Conservation (phyloP, 2,329 filamentous ascomycete species). For the Colletotrichum sp. region DNA sequence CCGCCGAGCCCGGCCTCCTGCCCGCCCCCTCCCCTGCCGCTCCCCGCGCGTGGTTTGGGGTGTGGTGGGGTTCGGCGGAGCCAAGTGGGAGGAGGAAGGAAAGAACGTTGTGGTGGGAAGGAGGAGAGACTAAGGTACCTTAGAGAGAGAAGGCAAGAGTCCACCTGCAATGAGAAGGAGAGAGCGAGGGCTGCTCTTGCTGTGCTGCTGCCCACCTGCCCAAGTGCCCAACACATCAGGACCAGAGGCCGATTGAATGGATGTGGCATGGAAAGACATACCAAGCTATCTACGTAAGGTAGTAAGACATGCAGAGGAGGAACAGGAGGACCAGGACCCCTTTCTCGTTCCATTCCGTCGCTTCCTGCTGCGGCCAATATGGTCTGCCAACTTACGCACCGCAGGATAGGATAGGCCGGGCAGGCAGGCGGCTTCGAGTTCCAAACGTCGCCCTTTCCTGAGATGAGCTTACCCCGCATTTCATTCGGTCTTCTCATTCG, state of each 20-base stretch:
- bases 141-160: not conserved
- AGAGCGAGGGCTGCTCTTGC: not conserved
- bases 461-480: slow-evolving; percentile 21
- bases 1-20: no score
- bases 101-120: not conserved
- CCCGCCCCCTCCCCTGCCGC: no score
- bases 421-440: not conserved
- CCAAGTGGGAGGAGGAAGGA: not conserved
- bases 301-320: not conserved
- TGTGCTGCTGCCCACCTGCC: not conserved
- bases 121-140: no score
- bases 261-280: not conserved
- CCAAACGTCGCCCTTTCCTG: slow-evolving; percentile 2
- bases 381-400: not conserved
- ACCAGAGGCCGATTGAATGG: not conserved
- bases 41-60: no score
- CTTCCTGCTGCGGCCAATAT: not conserved
- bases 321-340: not conserved
- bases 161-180: not conserved
- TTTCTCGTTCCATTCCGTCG: not conserved
- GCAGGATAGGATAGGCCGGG: not conserved
- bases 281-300: not conserved
- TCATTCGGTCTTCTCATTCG: not conserved
- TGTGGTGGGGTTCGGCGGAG: no score
- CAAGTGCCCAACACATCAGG: not conserved